phyloP scores from a whole-genome alignment of 2,329 filamentous ascomycete species.

The Fusarium sp. region DNA sequence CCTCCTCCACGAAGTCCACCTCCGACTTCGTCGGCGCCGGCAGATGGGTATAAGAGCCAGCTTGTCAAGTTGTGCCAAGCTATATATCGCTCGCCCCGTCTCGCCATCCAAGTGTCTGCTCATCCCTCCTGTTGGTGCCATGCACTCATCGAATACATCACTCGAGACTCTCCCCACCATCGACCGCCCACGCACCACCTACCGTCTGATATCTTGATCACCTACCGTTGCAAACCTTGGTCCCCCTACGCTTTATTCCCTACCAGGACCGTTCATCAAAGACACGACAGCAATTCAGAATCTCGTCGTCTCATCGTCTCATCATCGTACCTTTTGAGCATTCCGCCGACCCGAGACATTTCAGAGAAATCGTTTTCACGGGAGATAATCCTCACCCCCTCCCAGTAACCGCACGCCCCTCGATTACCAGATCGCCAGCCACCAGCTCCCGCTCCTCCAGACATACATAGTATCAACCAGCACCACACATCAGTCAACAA shows the following conservation, averaged over 20 bases:
- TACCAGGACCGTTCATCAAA: conserved; percentile 4
- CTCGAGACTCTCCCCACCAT: conserved; percentile 43
- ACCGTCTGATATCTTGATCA: conserved; percentile 39
- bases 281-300: conserved; percentile 4
- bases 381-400: conserved; percentile 15
- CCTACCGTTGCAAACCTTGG: conserved; percentile 19
- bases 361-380: neutral
- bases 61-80: conserved; percentile 29
- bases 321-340: conserved; percentile 18
- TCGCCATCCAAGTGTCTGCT: conserved; percentile 46
- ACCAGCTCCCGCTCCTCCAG: conserved; percentile 16
- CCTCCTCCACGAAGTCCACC: too few relatives aligned
- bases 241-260: conserved; percentile 8
- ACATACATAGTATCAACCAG: conserved; percentile 35
- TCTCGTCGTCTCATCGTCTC: conserved; percentile 26
- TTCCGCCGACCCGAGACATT: conserved; percentile 22
- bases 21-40: too few relatives aligned
- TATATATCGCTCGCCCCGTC: conserved; percentile 49
- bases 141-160: conserved; percentile 44
- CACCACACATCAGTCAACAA: conserved; percentile 38
- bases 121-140: conserved; percentile 39
- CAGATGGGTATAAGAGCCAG: too few relatives aligned
- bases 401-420: conserved; percentile 26
- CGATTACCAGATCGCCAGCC: conserved; percentile 21
- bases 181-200: conserved; percentile 38